Percentiles rank a stretch among this genome's conserved stretches.
Evolutionary conservation across 768 basidiomycete genomes (phyloP).

Genomic region (Calvatia gigantea): DNA sequence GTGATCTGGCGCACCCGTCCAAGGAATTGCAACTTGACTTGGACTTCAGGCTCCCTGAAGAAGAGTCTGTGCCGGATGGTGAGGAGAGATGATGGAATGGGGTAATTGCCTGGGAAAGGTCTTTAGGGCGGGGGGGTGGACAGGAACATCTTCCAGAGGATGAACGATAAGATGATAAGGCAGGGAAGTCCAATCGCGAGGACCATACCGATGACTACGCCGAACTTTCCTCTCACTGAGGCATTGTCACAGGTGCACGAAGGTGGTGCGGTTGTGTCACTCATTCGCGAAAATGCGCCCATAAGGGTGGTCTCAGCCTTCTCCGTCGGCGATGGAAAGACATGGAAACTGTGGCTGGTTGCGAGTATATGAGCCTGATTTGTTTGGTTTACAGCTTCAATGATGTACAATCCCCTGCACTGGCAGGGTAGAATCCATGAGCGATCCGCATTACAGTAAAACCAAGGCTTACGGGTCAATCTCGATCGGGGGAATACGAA

Average conservation of each 20-base stretch:
- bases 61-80: background rate
- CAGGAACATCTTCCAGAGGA: background rate
- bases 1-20: too few relatives aligned
- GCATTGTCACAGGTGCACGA: background rate
- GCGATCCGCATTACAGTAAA: background rate
- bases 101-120: too few relatives aligned
- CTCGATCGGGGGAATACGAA: background rate
- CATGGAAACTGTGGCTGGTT: background rate
- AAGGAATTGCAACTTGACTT: background rate
- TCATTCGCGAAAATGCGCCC: background rate
- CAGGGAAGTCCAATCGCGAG: background rate
- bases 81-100: background rate
- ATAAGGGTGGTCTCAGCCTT: background rate
- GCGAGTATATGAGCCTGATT: background rate
- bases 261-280: background rate
- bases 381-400: background rate
- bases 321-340: background rate
- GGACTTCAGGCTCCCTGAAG: background rate
- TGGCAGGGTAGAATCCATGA: background rate
- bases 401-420: background rate
- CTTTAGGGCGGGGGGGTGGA: background rate
- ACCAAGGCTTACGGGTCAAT: background rate
- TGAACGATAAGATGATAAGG: background rate
- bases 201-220: background rate
- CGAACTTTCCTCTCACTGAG: background rate